Conservation (phyloP, 768 basidiomycete species). For the Crucibulum laeve region DNA sequence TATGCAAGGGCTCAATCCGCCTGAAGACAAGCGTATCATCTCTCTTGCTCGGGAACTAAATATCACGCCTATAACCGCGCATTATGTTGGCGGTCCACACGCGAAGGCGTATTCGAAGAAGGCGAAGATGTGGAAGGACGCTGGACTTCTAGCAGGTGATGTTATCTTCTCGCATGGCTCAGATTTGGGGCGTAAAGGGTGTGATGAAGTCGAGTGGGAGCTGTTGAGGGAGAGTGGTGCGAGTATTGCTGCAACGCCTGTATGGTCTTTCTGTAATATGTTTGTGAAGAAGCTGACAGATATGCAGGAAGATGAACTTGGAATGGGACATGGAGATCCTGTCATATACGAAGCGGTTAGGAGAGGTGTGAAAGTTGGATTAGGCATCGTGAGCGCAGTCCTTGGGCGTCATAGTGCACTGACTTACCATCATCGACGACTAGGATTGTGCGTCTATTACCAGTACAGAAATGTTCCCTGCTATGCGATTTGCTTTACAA, state of each 20-base stretch:
- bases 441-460: neutral
- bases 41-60: neutral
- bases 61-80: neutral
- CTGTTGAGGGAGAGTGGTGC: neutral
- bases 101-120: neutral
- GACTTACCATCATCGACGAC: neutral
- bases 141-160: neutral
- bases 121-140: neutral
- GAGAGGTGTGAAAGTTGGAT: neutral
- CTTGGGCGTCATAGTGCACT: neutral
- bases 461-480: neutral
- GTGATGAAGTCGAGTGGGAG: neutral
- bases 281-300: neutral
- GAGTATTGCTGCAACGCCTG: neutral
- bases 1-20: neutral
- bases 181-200: neutral
- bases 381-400: neutral
- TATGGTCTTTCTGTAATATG: neutral
- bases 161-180: neutral
- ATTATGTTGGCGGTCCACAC: neutral
- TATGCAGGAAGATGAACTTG: neutral
- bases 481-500: neutral
- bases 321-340: neutral
- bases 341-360: neutral
- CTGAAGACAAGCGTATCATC: neutral